Base-by-base conservation (phyloP, 2,329 filamentous ascomycete species). In the Atkinsonella texensis region DNA sequence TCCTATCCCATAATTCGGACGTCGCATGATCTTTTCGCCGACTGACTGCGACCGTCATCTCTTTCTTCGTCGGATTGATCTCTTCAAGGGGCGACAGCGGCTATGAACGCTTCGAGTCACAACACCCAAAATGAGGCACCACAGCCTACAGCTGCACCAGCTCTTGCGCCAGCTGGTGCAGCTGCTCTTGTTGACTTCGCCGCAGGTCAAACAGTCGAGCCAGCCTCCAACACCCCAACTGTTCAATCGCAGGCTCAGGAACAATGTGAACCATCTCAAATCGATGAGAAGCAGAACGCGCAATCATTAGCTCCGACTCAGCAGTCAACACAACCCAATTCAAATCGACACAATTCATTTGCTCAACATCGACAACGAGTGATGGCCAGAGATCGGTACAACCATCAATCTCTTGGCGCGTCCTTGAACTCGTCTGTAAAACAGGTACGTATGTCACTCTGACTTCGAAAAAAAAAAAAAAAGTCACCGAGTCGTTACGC, bases 381-480 rank as follows among this genome's bases (percentile, higher is more conserved):
- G 39, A 56, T 61, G 49, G 64, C 64, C 48, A 76, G 79, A 60
- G 79, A 83, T 62, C 65, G 67, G 48, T 80, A 69, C 61, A 81
- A 81, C 61, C 64, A 76, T 56, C 80, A 85, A 68, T 87, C 86
- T 54, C 76, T 90, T 49, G 85, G 85, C 55, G 68, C 70, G 46
- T 73, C 74, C 38, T 74, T 87, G 46, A 81, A 89, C 62, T 72
- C 70, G 51, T 72, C 73, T 55, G 78, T 89, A 55, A 87, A 87
- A 65, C 73, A 86, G 77, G 85, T 87, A 74, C 64, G 72, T 49
- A 17, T 17, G n/a, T 28, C 5, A 28, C 7, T 28, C 28, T 28
- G 7, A 28, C 1, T 8, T 28, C 4, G 1, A 28, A 28, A 5
- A 8, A 28, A 28, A 1, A 6, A 28, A 28, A 5, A 8, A 28